Percentiles rank a stretch among this genome's conserved stretches.
phyloP scores from a whole-genome alignment of 805 yeast genomes.

The Zygoascus bituminiphila region DNA sequence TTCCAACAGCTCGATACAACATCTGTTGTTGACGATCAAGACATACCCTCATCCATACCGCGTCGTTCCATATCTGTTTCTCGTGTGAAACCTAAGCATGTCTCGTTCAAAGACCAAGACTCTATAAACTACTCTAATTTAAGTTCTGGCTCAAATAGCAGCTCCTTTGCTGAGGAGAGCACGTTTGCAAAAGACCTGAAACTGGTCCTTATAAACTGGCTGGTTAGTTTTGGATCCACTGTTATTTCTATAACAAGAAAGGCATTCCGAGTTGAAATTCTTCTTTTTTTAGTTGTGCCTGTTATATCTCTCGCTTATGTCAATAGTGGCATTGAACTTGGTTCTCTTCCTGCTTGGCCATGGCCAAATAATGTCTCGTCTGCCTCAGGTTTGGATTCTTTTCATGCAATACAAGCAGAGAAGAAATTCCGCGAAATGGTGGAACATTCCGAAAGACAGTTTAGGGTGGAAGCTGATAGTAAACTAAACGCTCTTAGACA shows the following conservation, averaged over 20 bases:
- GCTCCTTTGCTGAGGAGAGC: neutral
- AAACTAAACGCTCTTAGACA: neutral
- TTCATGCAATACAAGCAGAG: neutral
- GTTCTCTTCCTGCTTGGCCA: neutral
- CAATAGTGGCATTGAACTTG: neutral
- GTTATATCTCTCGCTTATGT: neutral
- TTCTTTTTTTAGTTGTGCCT: neutral
- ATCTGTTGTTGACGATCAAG: neutral
- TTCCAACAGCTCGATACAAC: neutral
- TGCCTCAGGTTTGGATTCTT: neutral
- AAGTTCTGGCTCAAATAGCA: neutral
- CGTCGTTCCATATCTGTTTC: neutral
- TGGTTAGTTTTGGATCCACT: neutral
- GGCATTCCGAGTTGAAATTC: neutral
- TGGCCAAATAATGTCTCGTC: neutral
- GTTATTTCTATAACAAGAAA: neutral
- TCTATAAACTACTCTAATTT: neutral
- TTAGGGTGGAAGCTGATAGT: neutral
- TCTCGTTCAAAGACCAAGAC: neutral
- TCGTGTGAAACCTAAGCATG: neutral
- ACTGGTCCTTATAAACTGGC: neutral
- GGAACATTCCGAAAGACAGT: neutral
- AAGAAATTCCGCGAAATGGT: neutral
- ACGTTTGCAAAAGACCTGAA: neutral
- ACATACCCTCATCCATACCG: neutral